Evolutionary conservation across 75 land plant genomes (phyloP).

Genomic region (Cunninghamia lanceolata): DNA sequence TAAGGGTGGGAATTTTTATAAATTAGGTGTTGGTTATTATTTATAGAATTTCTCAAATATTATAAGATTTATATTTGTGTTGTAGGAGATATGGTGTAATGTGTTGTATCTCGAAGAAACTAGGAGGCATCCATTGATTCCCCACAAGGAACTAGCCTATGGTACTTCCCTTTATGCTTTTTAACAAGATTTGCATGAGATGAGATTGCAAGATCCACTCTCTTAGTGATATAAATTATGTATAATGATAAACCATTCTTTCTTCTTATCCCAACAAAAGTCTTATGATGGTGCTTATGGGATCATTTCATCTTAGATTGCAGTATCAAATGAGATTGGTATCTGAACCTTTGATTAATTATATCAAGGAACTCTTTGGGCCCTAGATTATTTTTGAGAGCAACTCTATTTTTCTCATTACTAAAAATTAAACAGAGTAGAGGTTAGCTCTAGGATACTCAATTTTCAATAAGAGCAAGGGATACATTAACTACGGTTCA

Average conservation of each 20-base stretch:
- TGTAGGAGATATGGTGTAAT: not conserved
- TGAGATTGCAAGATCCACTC: no score
- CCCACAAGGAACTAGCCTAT: not conserved
- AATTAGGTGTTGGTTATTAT: no score
- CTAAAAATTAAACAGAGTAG: not conserved
- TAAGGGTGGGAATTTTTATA: no score
- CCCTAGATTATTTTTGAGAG: not conserved
- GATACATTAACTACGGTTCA: not conserved
- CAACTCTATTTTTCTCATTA: not conserved
- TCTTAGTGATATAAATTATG: no score
- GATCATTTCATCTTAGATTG: not conserved
- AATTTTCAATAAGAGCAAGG: not conserved
- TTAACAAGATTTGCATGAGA: not conserved
- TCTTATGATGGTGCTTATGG: no score
- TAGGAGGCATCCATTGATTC: not conserved
- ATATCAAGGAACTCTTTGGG: not conserved
- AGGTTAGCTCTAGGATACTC: not conserved
- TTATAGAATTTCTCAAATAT: not conserved
- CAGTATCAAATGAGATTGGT: not conserved
- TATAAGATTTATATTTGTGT: not conserved
- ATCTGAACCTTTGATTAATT: not conserved
- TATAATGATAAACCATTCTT: no score
- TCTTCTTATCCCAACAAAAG: no score
- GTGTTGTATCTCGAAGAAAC: not conserved
- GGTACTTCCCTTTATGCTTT: not conserved